Base-by-base conservation (phyloP, 257 asterid genomes). In the Rubia yunnanensis region DNA sequence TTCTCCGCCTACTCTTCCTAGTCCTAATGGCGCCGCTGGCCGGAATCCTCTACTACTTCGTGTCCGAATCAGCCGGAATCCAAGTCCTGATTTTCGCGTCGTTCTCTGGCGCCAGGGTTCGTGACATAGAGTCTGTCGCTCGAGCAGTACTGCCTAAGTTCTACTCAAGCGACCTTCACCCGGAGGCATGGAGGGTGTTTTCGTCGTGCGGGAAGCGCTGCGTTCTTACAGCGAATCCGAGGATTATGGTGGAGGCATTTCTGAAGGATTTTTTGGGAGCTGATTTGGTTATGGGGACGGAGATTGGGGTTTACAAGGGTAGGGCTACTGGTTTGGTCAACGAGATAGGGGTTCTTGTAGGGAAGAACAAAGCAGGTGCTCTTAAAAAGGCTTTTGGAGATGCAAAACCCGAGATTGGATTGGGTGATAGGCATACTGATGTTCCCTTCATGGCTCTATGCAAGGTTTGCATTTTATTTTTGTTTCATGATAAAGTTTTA, bases 241-340 rank as follows among this genome's bases (percentile, higher is more conserved):
- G 85, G 50, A 66, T 85, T 4, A 85, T 85, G 92, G 92, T 85
- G 78, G 92, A 85, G 70, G 59, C 82, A 20, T 83, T 79, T 64
- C 65, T 83, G 80, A 83, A 79, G 67, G 92, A 83, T 0, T 81
- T 79, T 18, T 63, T 85, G 73, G 92, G 83, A 10, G 80, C 81
- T 10, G 92, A 85, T 70, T 9, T 83, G 72, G 84, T 85, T 64
- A 52, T 85, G 78, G 92, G 89, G 48, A 85, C 92, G 7, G 92
- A 85, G 72, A 74, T 85, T 31, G 53, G 38, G 8, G 74, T 34
- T 14, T 77, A 70, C 49, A 71, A 81, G 6, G 92, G 85, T 5
- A 72, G 89, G 38, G 89, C 87, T 4, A 85, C 89, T 35, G 92
- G 89, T 23, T 65, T 85, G 28, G 87, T 85, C 15, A 60, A 60